Evolutionary conservation across 2,329 filamentous ascomycete species (phyloP).

Genomic region (Aspergillus costaricaensis): DNA sequence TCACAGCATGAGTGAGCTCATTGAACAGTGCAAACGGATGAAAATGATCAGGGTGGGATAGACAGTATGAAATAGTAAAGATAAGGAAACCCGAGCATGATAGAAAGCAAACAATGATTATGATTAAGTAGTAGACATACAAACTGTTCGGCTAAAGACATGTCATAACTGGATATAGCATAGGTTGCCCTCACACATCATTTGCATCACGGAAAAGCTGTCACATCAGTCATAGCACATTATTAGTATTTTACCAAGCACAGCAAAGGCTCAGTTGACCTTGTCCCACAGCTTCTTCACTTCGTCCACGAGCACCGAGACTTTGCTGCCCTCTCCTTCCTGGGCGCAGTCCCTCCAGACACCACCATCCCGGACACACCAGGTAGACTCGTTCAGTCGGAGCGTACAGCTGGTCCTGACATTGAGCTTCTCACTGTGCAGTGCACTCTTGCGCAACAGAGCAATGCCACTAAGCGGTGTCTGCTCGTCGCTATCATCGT

Average conservation of each 20-base stretch:
- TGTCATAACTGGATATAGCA: neutral
- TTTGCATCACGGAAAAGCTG: neutral
- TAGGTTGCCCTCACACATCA: neutral
- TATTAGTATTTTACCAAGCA: neutral
- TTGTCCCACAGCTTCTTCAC: constrained; percentile 68
- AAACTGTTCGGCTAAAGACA: neutral
- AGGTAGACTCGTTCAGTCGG: constrained; percentile 73
- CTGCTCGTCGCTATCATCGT: constrained; percentile 57
- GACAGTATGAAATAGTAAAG: too few species aligned
- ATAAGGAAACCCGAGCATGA: too few species aligned
- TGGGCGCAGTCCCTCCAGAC: constrained; percentile 77
- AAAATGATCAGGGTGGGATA: neutral
- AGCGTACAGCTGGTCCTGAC: constrained; percentile 76
- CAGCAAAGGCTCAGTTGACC: constrained; percentile 25
- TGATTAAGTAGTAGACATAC: neutral
- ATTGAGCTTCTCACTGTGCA: constrained; percentile 60
- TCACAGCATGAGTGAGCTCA: neutral
- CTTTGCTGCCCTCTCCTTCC: constrained; percentile 57
- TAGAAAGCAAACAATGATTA: neutral
- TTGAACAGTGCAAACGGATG: neutral
- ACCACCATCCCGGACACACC: constrained; percentile 80
- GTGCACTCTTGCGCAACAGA: constrained; percentile 48
- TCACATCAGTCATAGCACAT: constrained; percentile 4
- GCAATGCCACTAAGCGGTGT: constrained; percentile 55
- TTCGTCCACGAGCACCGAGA: constrained; percentile 69